A percentile compares a stretch with the other conserved stretches of the same genome.
Evolutionary conservation across 176 grass and related monocot species (phyloP).

Genomic region (Phoenix dactylifera): DNA sequence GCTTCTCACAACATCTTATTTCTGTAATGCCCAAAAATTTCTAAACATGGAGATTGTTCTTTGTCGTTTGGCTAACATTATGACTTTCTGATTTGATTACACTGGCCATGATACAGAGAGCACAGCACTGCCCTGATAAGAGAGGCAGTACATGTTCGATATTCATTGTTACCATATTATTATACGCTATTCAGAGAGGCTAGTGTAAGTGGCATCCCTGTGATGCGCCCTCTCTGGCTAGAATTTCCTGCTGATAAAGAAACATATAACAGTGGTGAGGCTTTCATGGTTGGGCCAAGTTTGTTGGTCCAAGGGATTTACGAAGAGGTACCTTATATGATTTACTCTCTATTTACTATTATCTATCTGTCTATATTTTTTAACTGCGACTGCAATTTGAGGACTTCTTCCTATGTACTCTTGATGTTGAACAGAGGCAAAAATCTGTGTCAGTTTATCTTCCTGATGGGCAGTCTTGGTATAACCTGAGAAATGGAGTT

Average conservation of each 20-base stretch:
- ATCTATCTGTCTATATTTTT: too few species aligned
- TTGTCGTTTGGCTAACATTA: too few species aligned
- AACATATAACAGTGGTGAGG: slow-evolving; percentile 84
- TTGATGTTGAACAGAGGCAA: slow-evolving; percentile 37
- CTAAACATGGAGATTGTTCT: too few species aligned
- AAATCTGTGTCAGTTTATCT: slow-evolving; percentile 75
- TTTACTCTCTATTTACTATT: too few species aligned
- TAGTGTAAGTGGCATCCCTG: slow-evolving; percentile 69
- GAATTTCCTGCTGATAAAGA: slow-evolving; percentile 91
- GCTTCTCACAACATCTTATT: too few species aligned
- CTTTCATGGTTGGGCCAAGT: slow-evolving; percentile 79
- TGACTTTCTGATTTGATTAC: slow-evolving; percentile 2
- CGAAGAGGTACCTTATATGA: slow-evolving; percentile 38
- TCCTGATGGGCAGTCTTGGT: slow-evolving; percentile 65
- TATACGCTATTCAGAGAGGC: slow-evolving; percentile 92
- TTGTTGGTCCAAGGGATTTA: slow-evolving; percentile 81
- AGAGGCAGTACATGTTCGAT: slow-evolving; percentile 77
- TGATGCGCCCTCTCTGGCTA: slow-evolving; percentile 95
- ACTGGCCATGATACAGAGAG: slow-evolving; percentile 40
- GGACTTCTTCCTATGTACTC: background rate
- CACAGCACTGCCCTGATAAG: slow-evolving; percentile 66
- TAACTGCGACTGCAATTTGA: too few species aligned
- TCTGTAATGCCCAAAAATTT: too few species aligned
- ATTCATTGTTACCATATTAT: slow-evolving; percentile 85
- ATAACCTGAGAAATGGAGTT: slow-evolving; percentile 66